Conservation (phyloP, 2,329 filamentous ascomycete species). For the Sordariomycetes sp. region DNA sequence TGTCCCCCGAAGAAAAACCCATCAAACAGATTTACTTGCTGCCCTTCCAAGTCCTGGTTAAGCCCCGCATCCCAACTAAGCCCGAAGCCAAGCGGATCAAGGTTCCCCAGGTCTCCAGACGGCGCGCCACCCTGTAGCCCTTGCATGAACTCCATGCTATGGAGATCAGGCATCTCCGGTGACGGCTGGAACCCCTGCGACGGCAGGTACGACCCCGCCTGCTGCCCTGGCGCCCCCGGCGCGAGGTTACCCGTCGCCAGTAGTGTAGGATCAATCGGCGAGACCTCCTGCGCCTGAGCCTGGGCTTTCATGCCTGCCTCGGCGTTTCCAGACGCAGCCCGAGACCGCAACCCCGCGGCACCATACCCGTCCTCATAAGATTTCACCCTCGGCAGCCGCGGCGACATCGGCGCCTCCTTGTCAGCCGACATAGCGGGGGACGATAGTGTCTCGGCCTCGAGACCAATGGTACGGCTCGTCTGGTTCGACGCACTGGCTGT, state of each 20-base stretch:
- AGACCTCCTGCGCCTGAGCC: slow-evolving; percentile 6
- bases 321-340: slow-evolving; percentile 13
- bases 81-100: slow-evolving; percentile 50
- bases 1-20: slow-evolving; percentile 58
- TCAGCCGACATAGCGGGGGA: slow-evolving; percentile 24
- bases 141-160: slow-evolving; percentile 41
- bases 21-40: slow-evolving; percentile 56
- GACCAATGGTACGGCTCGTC: slow-evolving; percentile 11
- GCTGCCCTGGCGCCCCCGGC: slow-evolving; percentile 17
- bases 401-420: slow-evolving; percentile 22
- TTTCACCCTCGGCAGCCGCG: slow-evolving; percentile 22
- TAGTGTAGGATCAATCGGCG: slow-evolving; percentile 27
- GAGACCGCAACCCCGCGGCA: slow-evolving; percentile 16
- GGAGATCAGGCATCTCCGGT: slow-evolving; percentile 31
- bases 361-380: slow-evolving; percentile 11
- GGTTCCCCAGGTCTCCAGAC: slow-evolving; percentile 28
- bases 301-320: too few relatives aligned
- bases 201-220: slow-evolving; percentile 14
- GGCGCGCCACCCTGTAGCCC: slow-evolving; percentile 16
- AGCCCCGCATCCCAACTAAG: slow-evolving; percentile 52
- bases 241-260: slow-evolving; percentile 27
- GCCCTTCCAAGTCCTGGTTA: slow-evolving; percentile 45
- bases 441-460: slow-evolving; percentile 25
- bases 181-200: slow-evolving; percentile 12
- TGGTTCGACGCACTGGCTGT: slow-evolving; percentile 10